Evolutionary conservation across 768 basidiomycete species (phyloP).

Genomic region (Russula earlei): DNA sequence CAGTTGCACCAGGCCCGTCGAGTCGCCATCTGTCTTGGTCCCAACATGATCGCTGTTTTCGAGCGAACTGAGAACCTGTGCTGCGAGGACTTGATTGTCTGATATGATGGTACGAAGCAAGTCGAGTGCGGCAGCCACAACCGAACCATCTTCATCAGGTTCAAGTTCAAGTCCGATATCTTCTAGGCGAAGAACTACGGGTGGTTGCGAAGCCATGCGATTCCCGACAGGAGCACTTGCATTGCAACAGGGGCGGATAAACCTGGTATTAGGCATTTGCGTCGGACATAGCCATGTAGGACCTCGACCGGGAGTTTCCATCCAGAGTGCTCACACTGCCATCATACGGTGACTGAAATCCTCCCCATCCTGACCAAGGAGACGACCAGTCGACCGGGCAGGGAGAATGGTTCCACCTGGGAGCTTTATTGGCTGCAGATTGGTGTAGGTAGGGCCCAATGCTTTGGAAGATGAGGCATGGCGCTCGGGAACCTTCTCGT

Average conservation of each 20-base stretch:
- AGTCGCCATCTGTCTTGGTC: conserved; percentile 41
- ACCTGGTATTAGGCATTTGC: conserved; percentile 37
- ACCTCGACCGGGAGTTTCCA: conserved; percentile 84
- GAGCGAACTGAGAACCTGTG: conserved; percentile 55
- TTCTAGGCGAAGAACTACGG: conserved; percentile 38
- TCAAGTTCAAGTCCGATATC: conserved; percentile 69
- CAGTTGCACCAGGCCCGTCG: conserved; percentile 69
- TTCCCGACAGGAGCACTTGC: not conserved
- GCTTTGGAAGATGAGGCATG: conserved; percentile 41
- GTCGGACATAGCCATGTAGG: conserved; percentile 64
- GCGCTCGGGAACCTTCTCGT: conserved; percentile 57
- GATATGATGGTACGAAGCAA: conserved; percentile 71
- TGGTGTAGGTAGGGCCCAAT: conserved; percentile 51
- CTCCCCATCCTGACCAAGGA: conserved; percentile 62
- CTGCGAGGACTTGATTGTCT: conserved; percentile 55
- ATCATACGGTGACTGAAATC: conserved; percentile 64
- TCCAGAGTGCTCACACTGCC: conserved; percentile 76
- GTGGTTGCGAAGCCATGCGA: conserved; percentile 7
- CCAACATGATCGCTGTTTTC: conserved; percentile 42
- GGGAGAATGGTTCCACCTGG: conserved; percentile 72
- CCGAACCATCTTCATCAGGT: conserved; percentile 47
- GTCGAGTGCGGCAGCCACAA: conserved; percentile 67
- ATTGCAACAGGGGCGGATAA: not conserved
- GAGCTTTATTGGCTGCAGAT: conserved; percentile 55
- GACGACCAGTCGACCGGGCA: conserved; percentile 52